phyloP scores from a whole-genome alignment of 768 basidiomycete species.

The Boletus coccyginus region DNA sequence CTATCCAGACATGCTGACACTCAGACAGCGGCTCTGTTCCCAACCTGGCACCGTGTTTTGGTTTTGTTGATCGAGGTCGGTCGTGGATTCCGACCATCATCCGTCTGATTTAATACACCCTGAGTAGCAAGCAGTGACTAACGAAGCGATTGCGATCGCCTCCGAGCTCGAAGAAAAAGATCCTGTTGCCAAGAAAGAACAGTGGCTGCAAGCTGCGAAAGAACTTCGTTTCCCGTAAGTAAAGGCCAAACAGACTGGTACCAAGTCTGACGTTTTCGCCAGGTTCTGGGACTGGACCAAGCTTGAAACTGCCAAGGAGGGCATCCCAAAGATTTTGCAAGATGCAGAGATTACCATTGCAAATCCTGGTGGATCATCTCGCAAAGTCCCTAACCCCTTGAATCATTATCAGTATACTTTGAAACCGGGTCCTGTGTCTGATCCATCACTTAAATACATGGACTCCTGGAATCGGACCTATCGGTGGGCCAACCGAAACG shows the following conservation, averaged over 20 bases:
- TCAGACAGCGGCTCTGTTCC: slow-evolving; percentile 19
- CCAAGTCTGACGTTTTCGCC: neutral
- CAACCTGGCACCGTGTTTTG: slow-evolving; percentile 20
- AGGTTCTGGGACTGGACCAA: slow-evolving; percentile 23
- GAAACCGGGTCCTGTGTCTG: neutral
- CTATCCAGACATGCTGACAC: neutral
- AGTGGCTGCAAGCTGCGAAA: slow-evolving; percentile 13
- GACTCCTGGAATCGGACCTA: slow-evolving; percentile 10
- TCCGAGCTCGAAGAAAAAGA: neutral
- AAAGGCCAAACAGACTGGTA: neutral
- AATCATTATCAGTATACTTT: slow-evolving; percentile 9
- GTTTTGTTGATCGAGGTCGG: slow-evolving; percentile 14
- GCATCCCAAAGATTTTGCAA: slow-evolving; percentile 6
- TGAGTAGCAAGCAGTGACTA: slow-evolving; percentile 17
- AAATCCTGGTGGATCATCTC: neutral
- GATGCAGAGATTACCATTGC: neutral
- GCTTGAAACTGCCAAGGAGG: neutral
- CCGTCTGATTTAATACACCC: no score
- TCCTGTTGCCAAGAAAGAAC: neutral
- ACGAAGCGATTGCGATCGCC: slow-evolving; percentile 14
- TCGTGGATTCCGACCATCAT: neutral
- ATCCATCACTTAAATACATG: slow-evolving; percentile 1
- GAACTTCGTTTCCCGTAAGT: slow-evolving; percentile 19
- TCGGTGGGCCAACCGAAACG: slow-evolving; percentile 7
- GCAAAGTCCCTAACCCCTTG: slow-evolving; percentile 7